phyloP scores from a whole-genome alignment of 768 basidiomycete genomes.

The Coprinopsis strossmayeri region DNA sequence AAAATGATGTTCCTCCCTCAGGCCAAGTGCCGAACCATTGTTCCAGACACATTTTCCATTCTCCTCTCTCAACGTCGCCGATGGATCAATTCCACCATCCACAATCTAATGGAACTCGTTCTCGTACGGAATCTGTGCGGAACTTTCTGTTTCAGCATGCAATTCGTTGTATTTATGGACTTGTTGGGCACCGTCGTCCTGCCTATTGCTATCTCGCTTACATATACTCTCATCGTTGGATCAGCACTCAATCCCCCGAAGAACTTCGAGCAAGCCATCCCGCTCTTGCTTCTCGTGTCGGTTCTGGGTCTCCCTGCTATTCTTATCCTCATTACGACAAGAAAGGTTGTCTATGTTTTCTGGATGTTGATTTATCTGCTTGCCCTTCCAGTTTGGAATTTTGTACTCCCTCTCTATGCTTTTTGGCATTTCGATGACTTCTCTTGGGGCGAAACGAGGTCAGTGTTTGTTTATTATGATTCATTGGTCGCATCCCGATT shows the following conservation, averaged over 20 bases:
- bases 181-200: slow-evolving; percentile 86
- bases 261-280: slow-evolving; percentile 89
- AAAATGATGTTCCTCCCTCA: slow-evolving; percentile 99
- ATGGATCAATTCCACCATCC: slow-evolving; percentile 99
- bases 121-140: slow-evolving; percentile 96
- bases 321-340: slow-evolving; percentile 87
- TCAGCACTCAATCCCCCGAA: slow-evolving; percentile 77
- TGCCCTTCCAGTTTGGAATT: slow-evolving; percentile 95
- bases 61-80: slow-evolving; percentile 94
- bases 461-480: slow-evolving; percentile 15
- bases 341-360: slow-evolving; percentile 92
- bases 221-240: slow-evolving; percentile 80
- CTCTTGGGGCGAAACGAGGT: slow-evolving; percentile 99
- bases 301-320: slow-evolving; percentile 92
- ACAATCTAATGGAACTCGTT: slow-evolving; percentile 98
- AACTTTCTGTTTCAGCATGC: slow-evolving; percentile 99
- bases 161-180: slow-evolving; percentile 98
- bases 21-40: slow-evolving; percentile 90
- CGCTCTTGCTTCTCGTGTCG: slow-evolving; percentile 79
- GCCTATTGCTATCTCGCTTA: slow-evolving; percentile 88
- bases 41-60: slow-evolving; percentile 90
- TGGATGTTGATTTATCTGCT: slow-evolving; percentile 97
- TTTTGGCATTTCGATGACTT: slow-evolving; percentile 99
- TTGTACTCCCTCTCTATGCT: slow-evolving; percentile 87
- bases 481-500: not conserved